Evolutionary conservation across 2,329 filamentous ascomycete species (phyloP).

Genomic region (Apiospora kogelbergensis): DNA sequence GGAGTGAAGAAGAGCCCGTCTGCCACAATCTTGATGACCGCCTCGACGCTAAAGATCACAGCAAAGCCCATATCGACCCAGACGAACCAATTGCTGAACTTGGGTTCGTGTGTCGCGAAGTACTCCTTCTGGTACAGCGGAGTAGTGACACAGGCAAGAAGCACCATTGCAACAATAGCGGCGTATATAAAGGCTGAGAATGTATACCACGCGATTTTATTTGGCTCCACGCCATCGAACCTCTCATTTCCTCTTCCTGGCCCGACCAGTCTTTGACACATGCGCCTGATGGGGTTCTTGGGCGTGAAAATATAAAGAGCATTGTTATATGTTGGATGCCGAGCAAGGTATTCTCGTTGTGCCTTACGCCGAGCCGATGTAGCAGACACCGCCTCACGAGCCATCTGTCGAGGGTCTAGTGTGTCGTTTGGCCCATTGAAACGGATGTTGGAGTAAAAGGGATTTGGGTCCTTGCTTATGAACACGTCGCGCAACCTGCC

Average conservation of each 20-base stretch:
- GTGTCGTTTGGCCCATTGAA: constrained; percentile 75
- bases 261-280: constrained; percentile 89
- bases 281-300: constrained; percentile 71
- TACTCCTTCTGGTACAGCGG: constrained; percentile 92
- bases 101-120: constrained; percentile 59
- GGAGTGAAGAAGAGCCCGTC: constrained; percentile 95
- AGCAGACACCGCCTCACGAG: constrained; percentile 83
- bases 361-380: constrained; percentile 80
- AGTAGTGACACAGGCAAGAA: constrained; percentile 91
- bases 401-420: constrained; percentile 83
- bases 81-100: constrained; percentile 83
- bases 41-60: constrained; percentile 80
- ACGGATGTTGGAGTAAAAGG: constrained; percentile 79
- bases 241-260: constrained; percentile 85
- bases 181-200: constrained; percentile 94
- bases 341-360: constrained; percentile 85
- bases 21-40: constrained; percentile 87
- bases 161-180: constrained; percentile 95
- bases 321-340: constrained; percentile 89
- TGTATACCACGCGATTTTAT: constrained; percentile 85
- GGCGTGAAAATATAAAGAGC: constrained; percentile 85
- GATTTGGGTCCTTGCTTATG: constrained; percentile 77
- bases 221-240: constrained; percentile 86
- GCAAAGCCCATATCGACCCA: constrained; percentile 93
- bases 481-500: constrained; percentile 56